Conservation (phyloP, 2,329 filamentous ascomycete genomes). For the Pseudogymnoascus sp. region DNA sequence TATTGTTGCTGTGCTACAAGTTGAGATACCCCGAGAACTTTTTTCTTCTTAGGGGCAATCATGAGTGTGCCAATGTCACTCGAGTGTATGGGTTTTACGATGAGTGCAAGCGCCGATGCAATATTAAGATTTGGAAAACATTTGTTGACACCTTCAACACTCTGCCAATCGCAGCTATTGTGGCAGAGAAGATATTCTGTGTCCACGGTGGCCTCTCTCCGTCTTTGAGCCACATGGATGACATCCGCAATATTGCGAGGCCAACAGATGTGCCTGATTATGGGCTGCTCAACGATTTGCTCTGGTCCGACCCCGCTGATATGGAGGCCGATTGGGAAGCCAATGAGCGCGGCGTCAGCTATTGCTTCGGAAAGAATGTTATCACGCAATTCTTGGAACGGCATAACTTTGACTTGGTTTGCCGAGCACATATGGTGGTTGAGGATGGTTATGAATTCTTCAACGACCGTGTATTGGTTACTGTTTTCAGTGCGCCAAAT, state of each 20-base stretch:
- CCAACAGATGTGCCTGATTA: slow-evolving; percentile 97
- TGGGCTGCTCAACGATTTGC: slow-evolving; percentile 83
- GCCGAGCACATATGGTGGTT: slow-evolving; percentile 97
- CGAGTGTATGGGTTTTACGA: slow-evolving; percentile 97
- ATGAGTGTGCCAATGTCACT: slow-evolving; percentile 94
- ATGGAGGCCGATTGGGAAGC: slow-evolving; percentile 98
- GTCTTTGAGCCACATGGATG: slow-evolving; percentile 91
- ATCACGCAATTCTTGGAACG: slow-evolving; percentile 91
- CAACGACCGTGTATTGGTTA: slow-evolving; percentile 87
- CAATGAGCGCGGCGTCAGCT: slow-evolving; percentile 93
- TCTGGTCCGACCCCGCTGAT: slow-evolving; percentile 96
- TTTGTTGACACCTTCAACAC: slow-evolving; percentile 97
- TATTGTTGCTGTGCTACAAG: slow-evolving; percentile 91
- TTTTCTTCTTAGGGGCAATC: slow-evolving; percentile 87
- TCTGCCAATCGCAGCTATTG: slow-evolving; percentile 89
- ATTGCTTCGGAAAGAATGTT: slow-evolving; percentile 97
- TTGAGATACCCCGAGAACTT: slow-evolving; percentile 97
- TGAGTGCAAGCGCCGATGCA: slow-evolving; percentile 92
- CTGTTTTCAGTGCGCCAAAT: slow-evolving; percentile 95
- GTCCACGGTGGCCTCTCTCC: slow-evolving; percentile 93
- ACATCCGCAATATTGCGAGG: slow-evolving; percentile 90
- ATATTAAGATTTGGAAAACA: slow-evolving; percentile 97
- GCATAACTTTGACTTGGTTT: slow-evolving; percentile 96
- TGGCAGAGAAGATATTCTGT: slow-evolving; percentile 95
- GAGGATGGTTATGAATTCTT: slow-evolving; percentile 99